Conservation (phyloP, 2,329 filamentous ascomycete genomes). For the Coccinonectria pachysandricola region DNA sequence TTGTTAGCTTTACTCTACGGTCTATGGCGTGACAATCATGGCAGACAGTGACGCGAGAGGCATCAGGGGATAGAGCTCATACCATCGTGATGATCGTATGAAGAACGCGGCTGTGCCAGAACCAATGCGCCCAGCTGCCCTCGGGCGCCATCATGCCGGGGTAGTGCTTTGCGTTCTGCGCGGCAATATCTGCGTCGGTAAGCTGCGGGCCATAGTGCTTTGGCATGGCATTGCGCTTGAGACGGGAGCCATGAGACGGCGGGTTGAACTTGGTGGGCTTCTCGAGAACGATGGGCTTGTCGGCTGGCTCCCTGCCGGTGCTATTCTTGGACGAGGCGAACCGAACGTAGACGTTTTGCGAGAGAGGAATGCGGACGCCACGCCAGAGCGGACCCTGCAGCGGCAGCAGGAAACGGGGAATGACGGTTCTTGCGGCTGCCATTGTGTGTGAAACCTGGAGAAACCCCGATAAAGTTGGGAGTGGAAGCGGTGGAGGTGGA, state of each 20-base stretch:
- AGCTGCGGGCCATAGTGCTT: conserved; percentile 67
- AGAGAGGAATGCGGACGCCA: conserved; percentile 25
- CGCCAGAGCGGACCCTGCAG: conserved; percentile 48
- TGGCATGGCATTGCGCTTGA: conserved; percentile 45
- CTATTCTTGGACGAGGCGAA: conserved; percentile 20
- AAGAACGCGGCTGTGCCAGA: conserved; percentile 65
- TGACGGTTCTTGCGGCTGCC: conserved; percentile 40
- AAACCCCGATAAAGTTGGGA: too few relatives aligned
- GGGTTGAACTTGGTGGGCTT: conserved; percentile 86
- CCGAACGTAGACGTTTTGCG: conserved; percentile 26
- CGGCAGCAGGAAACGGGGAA: conserved; percentile 60
- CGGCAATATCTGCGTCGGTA: conserved; percentile 52
- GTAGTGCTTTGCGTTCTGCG: conserved; percentile 63
- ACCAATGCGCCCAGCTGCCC: conserved; percentile 75
- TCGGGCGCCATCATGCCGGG: conserved; percentile 81
- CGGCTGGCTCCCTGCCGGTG: conserved; percentile 14
- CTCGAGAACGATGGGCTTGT: conserved; percentile 65
- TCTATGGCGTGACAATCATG: background rate
- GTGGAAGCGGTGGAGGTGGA: too few relatives aligned
- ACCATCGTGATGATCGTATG: conserved; percentile 82
- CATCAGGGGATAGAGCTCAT: conserved; percentile 18
- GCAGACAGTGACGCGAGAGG: background rate
- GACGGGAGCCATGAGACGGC: conserved; percentile 72
- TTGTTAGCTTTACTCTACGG: conserved; percentile 3
- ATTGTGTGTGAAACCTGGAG: conserved; percentile 12